Base-by-base conservation (phyloP, 1,284 basidiomycete species). In the Vanrija sp. region DNA sequence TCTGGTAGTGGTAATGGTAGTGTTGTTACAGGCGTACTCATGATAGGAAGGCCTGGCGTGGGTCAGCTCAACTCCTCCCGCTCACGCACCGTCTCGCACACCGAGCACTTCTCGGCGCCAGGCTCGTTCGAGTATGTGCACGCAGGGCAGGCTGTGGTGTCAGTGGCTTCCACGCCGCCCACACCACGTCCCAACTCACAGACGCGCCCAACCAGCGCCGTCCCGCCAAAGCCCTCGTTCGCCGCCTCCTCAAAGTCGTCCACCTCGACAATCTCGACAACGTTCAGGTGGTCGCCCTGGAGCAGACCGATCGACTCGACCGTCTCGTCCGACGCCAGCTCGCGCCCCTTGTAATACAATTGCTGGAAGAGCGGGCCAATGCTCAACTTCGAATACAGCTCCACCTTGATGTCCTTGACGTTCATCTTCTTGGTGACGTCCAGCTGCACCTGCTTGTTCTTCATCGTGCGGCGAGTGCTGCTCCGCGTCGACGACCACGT, bases 141-240 rank as follows among this genome's bases (percentile, higher is more conserved):
- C 18, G 51, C 47, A 5, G 57, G 56, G 49, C 66, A 68, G 3
- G 61, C 64, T 67, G 46, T 12, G 31, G 12, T 31, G 31, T 31
- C 10, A 31, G 31, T 14, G 31, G 12, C 24, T 23, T 3, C 6
- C 27, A 1, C 43, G 47, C 44, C 35, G 45, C 48, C 48, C 16
- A 52, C 48, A 3, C 49, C 23, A 3, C 42, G 19, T 4, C 54
- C 35, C 8, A 7, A 57, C 65, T 60, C 47, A 68, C 66, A 56
- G 9, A 60, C 58, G 15, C 65, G 45, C 8, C 59, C 56, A 1
- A 63, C 48, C 18, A 73, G 52, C 1, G 65, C 69, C 14, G 71
- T 70, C 1, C 70, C 72, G 2, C 69, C 67, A 52, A 73, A 72
- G 16, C 71, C 69, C 48, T 67, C 67, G 0, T 52, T 49, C 41